Conservation (phyloP, 208 protist genomes). For the Vickermania ingenoplastis region DNA sequence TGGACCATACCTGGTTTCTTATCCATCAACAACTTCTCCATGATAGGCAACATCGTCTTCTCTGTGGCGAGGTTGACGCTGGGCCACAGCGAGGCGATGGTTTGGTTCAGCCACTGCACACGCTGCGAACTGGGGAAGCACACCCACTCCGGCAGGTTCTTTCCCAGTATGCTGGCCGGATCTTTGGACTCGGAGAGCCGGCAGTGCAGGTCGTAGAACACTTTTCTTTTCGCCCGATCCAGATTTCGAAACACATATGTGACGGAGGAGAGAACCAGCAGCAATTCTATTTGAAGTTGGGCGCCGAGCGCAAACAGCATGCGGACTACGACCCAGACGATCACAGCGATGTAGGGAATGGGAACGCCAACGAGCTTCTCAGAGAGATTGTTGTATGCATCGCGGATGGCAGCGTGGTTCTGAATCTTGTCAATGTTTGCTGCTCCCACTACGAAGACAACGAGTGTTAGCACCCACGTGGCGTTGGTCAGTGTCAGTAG, state of each 20-base stretch:
- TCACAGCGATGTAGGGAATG: conserved; percentile 18
- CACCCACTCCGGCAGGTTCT: conserved; percentile 61
- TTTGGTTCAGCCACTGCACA: conserved; percentile 59
- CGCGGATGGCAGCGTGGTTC: not conserved
- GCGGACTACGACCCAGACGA: conserved; percentile 31
- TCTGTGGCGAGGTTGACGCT: conserved; percentile 45
- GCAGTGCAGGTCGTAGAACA: conserved; percentile 25
- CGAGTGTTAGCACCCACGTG: not conserved
- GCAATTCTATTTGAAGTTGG: conserved; percentile 46
- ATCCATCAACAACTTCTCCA: conserved; percentile 36
- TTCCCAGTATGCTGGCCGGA: conserved; percentile 30
- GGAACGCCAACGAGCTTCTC: conserved; percentile 10
- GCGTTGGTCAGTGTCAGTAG: not conserved
- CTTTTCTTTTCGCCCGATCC: conserved; percentile 10
- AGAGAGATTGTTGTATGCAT: not conserved
- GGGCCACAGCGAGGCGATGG: conserved; percentile 43
- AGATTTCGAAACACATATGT: conserved; percentile 33
- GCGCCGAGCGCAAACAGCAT: conserved; percentile 40
- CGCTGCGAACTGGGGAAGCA: conserved; percentile 50
- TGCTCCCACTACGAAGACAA: conserved; percentile 1
- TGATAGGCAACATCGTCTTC: conserved; percentile 17
- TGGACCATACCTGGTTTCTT: conserved; percentile 49
- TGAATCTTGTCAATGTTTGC: conserved; percentile 6
- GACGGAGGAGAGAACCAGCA: conserved; percentile 28
- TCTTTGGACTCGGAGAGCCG: conserved; percentile 29